Base-by-base conservation (phyloP, 179 eudicot species). In the Drosera spatulata region DNA sequence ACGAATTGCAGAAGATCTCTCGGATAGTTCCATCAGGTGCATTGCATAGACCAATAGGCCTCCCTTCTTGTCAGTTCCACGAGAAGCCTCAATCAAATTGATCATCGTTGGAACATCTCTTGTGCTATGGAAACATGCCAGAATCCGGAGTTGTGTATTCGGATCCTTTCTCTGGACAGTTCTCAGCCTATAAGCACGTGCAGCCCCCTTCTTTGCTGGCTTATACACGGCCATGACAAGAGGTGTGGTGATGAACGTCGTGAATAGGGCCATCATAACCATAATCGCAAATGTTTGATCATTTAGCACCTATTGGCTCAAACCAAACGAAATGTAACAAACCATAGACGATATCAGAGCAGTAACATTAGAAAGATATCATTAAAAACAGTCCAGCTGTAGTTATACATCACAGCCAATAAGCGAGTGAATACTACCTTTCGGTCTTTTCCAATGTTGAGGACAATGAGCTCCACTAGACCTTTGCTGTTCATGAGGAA, bases 401-500 rank as follows among this genome's bases (percentile, higher is more conserved):
- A 51, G 38, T 6, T 4, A 7, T 15, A 53, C 6, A 53, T 38
- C 6, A 56, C 39, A 39, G 59, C 11, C 45, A 6, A 10, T 45
- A 22, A n/a, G 62, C 6, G 11, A 14, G 53, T 9, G 2, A 6
- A 60, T 5, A 3, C 53, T 76, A 88, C 91, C 88, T 80, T 80
- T 72, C 91, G 54, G 58, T 89, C 97, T 75, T 79, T 86, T 40
- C 95, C 97, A 63, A 89, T 89, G 69, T 89, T 89, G 52, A 89
- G 84, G 63, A 89, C 97, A 64, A 89, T 89, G 9, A 89, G 83
- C 77, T 90, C 97, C n/a, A 90, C 97, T 62, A 90, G 73, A 14
- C 97, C 97, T 74, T 89, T 89, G 48, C 85, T 89, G 75, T 89
- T 89, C 97, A 89, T 89, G 39, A 89, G 66, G 43, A 89, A 67